These are phyloP conservation scores for Vaccinium darrowii DNA, from an alignment of 148 eudicot genomes.

Conservation along the genomic window DNA sequence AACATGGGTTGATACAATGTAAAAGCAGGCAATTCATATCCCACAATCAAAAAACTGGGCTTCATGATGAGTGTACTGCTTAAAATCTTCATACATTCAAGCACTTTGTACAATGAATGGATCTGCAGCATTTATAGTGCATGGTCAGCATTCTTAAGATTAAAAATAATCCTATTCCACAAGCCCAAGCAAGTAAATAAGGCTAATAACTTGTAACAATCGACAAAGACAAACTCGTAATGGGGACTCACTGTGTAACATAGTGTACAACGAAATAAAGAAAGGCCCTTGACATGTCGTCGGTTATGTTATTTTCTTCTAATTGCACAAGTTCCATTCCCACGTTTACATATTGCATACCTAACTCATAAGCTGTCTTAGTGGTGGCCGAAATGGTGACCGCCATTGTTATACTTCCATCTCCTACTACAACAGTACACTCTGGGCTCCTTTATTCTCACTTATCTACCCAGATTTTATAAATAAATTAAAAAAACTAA, in stretches of 20 bases:
- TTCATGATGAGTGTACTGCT: conserved; percentile 46
- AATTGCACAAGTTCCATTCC: not conserved
- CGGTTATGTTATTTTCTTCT: not conserved
- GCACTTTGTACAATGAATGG: conserved; percentile 22
- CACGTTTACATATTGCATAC: not conserved
- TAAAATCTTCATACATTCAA: conserved; percentile 55
- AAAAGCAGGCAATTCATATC: conserved; percentile 53
- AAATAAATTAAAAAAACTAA: not conserved
- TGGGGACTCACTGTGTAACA: not conserved
- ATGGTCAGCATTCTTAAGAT: not conserved
- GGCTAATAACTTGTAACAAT: conserved; percentile 1
- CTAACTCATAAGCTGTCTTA: not conserved
- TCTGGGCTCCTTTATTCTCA: not conserved
- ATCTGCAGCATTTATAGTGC: conserved; percentile 21
- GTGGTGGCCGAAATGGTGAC: not conserved
- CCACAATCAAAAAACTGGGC: conserved; percentile 51
- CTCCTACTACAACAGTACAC: not conserved
- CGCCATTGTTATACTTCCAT: not conserved
- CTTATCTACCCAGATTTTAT: not conserved
- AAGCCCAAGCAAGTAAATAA: not conserved
- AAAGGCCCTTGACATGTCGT: not conserved
- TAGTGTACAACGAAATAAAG: not conserved
- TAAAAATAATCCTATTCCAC: conserved; percentile 8
- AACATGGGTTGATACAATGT: conserved; percentile 35
- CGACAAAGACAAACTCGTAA: not conserved